Evolutionary conservation across 768 basidiomycete species (phyloP).

Genomic region (Gloeopeniophorella convolvens): DNA sequence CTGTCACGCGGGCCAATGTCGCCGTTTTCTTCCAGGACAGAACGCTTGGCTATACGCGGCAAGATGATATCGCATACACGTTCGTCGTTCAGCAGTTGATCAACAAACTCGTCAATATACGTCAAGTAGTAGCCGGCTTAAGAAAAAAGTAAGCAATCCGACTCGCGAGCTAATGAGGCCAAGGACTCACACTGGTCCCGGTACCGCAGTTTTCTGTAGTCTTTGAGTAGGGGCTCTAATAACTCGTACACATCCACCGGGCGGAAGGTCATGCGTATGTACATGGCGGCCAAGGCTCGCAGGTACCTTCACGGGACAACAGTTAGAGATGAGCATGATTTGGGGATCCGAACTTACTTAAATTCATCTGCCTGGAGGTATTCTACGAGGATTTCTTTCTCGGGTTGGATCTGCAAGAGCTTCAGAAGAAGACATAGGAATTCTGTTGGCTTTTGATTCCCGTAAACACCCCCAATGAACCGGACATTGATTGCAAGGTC

Average conservation of each 20-base stretch:
- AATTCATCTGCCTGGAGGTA: constrained; percentile 96
- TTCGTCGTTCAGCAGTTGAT: constrained; percentile 79
- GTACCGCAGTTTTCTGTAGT: constrained; percentile 83
- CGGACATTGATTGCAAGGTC: constrained; percentile 84
- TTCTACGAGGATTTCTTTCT: constrained; percentile 94
- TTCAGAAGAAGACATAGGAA: constrained; percentile 92
- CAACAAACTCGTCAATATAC: constrained; percentile 89
- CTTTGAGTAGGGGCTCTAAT: constrained; percentile 90
- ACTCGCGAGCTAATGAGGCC: neutral
- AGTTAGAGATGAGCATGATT: neutral
- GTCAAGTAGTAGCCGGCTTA: constrained; percentile 81
- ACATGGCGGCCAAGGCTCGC: constrained; percentile 87
- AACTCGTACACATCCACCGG: constrained; percentile 88
- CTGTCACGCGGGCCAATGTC: constrained; percentile 84
- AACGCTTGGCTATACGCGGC: constrained; percentile 80
- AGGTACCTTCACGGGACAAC: constrained; percentile 65
- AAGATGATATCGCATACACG: constrained; percentile 95
- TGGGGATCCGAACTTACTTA: constrained; percentile 56
- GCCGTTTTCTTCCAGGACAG: constrained; percentile 85
- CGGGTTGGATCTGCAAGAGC: constrained; percentile 92
- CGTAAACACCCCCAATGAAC: constrained; percentile 89
- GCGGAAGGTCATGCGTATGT: constrained; percentile 91
- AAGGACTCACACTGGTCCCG: constrained; percentile 66
- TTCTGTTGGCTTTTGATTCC: constrained; percentile 90
- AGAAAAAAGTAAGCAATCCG: neutral